Evolutionary conservation across 2,329 filamentous ascomycete species (phyloP).

Genomic region (Scortechinia acanthostroma): DNA sequence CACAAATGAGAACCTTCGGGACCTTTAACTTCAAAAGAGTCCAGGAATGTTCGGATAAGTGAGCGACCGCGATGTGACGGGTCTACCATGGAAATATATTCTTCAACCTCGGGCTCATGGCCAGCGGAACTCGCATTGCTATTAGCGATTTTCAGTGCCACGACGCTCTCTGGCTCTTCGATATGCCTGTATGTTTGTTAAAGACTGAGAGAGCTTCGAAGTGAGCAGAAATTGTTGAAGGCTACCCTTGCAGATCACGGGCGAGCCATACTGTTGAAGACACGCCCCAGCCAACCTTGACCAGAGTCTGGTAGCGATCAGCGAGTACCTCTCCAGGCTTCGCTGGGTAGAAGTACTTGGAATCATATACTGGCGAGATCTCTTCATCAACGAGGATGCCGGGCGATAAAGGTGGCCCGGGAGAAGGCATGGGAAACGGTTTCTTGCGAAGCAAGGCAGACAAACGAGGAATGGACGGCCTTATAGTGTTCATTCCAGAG

Average conservation of each 20-base stretch:
- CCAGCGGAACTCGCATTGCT: neutral
- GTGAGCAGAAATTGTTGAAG: neutral
- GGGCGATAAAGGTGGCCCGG: slow-evolving; percentile 7
- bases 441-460: slow-evolving; percentile 13
- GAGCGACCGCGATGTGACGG: slow-evolving; percentile 3
- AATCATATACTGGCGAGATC: slow-evolving; percentile 15
- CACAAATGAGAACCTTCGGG: slow-evolving; percentile 9
- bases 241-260: slow-evolving; percentile 16
- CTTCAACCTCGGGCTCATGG: slow-evolving; percentile 2
- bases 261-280: slow-evolving; percentile 19
- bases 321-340: slow-evolving; percentile 17
- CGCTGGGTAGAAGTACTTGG: slow-evolving; percentile 16
- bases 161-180: slow-evolving; percentile 5
- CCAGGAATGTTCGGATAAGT: slow-evolving; percentile 5
- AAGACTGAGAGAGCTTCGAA: neutral
- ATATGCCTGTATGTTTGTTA: neutral
- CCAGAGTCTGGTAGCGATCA: slow-evolving; percentile 14
- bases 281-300: slow-evolving; percentile 18
- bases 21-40: slow-evolving; percentile 6
- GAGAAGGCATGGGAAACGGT: slow-evolving; percentile 13
- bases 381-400: slow-evolving; percentile 14
- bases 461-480: slow-evolving; percentile 8
- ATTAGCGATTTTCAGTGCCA: slow-evolving; percentile 6
- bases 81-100: neutral
- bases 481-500: slow-evolving; percentile 13